Conservation (phyloP, 352 stramenopile species). For the Phytophthora boehmeriae region DNA sequence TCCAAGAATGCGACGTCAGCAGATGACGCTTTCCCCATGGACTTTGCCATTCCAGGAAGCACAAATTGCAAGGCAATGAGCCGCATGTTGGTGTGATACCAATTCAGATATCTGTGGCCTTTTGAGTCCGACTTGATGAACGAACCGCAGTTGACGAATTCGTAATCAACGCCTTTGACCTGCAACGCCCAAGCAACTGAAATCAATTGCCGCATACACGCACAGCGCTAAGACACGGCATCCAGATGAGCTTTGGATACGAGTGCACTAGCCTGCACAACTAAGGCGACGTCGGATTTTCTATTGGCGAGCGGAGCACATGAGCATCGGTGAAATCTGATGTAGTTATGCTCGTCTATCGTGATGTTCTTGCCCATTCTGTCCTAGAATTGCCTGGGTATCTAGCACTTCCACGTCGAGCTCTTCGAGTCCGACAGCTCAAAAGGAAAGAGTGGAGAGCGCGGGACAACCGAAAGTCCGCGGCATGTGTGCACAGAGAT, state of each 20-base stretch:
- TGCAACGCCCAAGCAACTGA: constrained; percentile 45
- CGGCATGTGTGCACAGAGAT: constrained; percentile 71
- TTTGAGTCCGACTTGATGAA: constrained; percentile 42
- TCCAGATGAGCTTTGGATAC: no score
- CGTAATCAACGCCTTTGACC: constrained; percentile 48
- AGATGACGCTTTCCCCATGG: constrained; percentile 18
- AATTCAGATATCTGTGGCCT: constrained; percentile 59
- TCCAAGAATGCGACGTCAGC: constrained; percentile 34
- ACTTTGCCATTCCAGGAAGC: constrained; percentile 24
- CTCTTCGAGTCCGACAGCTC: constrained; percentile 84
- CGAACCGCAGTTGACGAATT: constrained; percentile 37
- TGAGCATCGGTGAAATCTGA: constrained; percentile 13
- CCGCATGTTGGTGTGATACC: constrained; percentile 50
- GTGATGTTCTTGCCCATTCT: background rate
- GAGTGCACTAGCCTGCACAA: no score
- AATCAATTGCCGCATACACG: no score
- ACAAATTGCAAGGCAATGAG: constrained; percentile 43
- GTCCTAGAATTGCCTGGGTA: background rate
- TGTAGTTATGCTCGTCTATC: constrained; percentile 29
- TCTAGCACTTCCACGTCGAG: constrained; percentile 73
- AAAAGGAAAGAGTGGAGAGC: constrained; percentile 75
- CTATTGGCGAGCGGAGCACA: no score
- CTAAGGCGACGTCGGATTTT: no score
- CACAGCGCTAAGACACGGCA: no score
- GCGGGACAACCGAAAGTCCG: constrained; percentile 60